Conservation (phyloP, 1,139 yeast species). For the Yamadazyma jaroonii region DNA sequence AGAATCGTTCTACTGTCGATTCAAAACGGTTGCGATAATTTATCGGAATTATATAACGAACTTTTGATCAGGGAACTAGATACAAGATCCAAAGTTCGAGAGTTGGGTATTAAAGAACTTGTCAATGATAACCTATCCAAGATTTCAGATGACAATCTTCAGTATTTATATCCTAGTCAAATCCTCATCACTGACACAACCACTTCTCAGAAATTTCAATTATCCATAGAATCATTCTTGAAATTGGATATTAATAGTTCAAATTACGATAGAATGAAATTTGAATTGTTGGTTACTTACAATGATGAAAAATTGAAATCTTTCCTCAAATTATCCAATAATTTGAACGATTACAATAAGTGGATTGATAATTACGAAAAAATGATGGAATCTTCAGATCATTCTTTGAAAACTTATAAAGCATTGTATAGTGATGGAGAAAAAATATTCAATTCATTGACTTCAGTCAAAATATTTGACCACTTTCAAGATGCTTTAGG, state of each 20-base stretch:
- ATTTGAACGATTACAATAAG: conserved; percentile 42
- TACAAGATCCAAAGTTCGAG: conserved; percentile 24
- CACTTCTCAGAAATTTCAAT: conserved; percentile 27
- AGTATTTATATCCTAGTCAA: conserved; percentile 51
- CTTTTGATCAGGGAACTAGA: neutral
- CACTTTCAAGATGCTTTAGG: neutral
- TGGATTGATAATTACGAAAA: conserved; percentile 51
- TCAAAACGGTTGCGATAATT: neutral
- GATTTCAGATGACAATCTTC: conserved; percentile 52
- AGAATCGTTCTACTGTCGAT: neutral
- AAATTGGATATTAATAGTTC: conserved; percentile 11
- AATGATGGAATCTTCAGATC: conserved; percentile 39
- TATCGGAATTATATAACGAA: neutral
- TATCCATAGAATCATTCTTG: conserved; percentile 48
- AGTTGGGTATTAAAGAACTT: conserved; percentile 33
- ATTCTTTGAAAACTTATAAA: conserved; percentile 47
- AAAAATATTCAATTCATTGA: conserved; percentile 24
- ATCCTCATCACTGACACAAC: conserved; percentile 35
- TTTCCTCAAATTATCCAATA: conserved; percentile 30
- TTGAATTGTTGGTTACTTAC: conserved; percentile 45
- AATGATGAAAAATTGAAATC: conserved; percentile 51
- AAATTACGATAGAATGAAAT: conserved; percentile 15
- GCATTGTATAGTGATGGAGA: conserved; percentile 56
- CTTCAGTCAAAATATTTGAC: neutral
- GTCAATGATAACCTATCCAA: conserved; percentile 26